A percentile compares a stretch with the other conserved stretches of the same genome.
These are phyloP conservation scores for Dryas octopetala DNA, from an alignment of 306 rosid genomes.

Conservation along the genomic window DNA sequence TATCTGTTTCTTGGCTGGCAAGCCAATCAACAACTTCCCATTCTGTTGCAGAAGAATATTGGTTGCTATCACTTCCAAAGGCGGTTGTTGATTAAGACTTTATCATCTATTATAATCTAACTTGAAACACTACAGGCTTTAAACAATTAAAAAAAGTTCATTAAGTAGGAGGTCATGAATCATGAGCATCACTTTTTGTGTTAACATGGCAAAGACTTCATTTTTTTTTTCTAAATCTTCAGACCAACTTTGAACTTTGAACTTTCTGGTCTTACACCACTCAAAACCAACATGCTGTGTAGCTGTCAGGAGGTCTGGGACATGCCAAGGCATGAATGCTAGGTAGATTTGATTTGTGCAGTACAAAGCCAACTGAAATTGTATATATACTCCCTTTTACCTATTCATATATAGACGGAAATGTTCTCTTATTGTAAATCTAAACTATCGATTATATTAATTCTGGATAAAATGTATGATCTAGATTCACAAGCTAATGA, in stretches of 20 bases:
- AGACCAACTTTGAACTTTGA: not conserved
- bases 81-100: not conserved
- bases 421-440: no score
- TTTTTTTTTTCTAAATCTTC: not conserved
- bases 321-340: not conserved
- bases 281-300: not conserved
- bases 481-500: no score
- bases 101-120: not conserved
- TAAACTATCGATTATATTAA: no score
- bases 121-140: not conserved
- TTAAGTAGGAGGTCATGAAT: not conserved
- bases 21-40: slow-evolving; percentile 6
- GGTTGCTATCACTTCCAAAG: slow-evolving; percentile 1
- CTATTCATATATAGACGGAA: no score
- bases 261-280: not conserved
- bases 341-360: not conserved
- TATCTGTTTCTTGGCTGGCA: slow-evolving; percentile 18
- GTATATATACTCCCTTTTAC: not conserved
- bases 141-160: not conserved
- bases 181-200: not conserved
- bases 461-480: no score
- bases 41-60: slow-evolving; percentile 13
- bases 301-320: slow-evolving; percentile 11
- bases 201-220: slow-evolving; percentile 1
- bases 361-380: not conserved